Evolutionary conservation across 495 filamentous ascomycete species (phyloP).

Genomic region (Cenococcum geophilum): DNA sequence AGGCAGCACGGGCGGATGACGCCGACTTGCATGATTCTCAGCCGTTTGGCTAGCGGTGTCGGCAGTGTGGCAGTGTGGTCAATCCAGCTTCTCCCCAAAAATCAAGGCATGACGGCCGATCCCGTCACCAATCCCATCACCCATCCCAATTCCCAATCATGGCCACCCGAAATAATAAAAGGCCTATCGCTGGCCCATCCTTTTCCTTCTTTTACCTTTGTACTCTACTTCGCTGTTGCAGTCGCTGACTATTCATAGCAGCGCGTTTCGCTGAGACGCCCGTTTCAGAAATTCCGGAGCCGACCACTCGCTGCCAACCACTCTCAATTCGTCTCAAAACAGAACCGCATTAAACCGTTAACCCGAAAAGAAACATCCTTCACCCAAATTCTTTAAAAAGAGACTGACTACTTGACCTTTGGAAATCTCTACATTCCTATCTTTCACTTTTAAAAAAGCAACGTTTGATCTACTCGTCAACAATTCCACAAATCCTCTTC

Average conservation of each 20-base stretch:
- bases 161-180: too few species aligned
- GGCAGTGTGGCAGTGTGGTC: not conserved
- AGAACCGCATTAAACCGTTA: not conserved
- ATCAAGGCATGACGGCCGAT: not conserved
- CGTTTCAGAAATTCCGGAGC: conserved; percentile 26
- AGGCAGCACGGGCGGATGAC: not conserved
- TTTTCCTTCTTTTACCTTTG: not conserved
- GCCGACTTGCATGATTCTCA: not conserved
- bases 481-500: not conserved
- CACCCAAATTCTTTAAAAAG: too few species aligned
- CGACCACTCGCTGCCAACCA: conserved; percentile 21
- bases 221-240: conserved; percentile 1
- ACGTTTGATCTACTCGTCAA: not conserved
- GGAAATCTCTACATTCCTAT: too few species aligned
- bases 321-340: not conserved
- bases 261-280: conserved; percentile 23
- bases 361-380: not conserved
- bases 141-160: too few species aligned
- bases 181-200: too few species aligned
- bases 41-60: too few species aligned
- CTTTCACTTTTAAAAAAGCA: not conserved
- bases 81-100: not conserved
- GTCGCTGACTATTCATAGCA: conserved; percentile 25
- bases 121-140: too few species aligned
- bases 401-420: too few species aligned